A percentile compares a stretch with the other conserved stretches of the same genome.
These are phyloP conservation scores for Coffea eugenioides DNA, from an alignment of 257 asterid genomes.

Conservation along the genomic window DNA sequence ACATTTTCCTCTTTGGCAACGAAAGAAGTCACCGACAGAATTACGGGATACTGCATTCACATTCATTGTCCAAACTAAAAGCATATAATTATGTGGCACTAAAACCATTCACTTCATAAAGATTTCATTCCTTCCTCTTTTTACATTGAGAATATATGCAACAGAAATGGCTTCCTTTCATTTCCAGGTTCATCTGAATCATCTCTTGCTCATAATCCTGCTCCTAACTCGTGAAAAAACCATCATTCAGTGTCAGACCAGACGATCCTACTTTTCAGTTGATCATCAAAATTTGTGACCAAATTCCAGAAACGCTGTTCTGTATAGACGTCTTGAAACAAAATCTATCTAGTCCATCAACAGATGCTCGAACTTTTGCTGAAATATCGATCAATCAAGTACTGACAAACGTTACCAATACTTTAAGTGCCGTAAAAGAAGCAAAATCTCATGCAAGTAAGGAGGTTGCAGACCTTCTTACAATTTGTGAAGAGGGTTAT, in stretches of 20 bases:
- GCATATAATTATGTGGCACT: no score
- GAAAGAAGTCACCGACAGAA: no score
- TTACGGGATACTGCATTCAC: no score
- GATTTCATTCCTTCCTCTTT: no score
- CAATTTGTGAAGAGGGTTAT: slow-evolving; percentile 1
- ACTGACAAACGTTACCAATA: background rate
- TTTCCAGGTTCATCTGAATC: background rate
- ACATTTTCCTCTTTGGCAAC: no score
- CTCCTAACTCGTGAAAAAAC: background rate
- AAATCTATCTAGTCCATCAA: background rate
- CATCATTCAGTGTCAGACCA: background rate
- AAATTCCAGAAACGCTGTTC: background rate
- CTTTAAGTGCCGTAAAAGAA: background rate
- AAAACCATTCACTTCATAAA: no score
- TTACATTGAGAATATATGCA: no score
- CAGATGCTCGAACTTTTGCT: background rate
- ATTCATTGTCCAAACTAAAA: no score
- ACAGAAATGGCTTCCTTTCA: background rate
- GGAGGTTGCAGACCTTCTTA: background rate
- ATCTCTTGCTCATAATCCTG: background rate
- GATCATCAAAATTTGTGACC: background rate
- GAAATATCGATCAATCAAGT: background rate
- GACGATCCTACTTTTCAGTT: background rate
- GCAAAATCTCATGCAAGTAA: background rate
- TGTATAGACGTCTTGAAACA: background rate